A percentile compares a stretch with the other conserved stretches of the same genome.
Conservation (phyloP, 2,329 filamentous ascomycete species). For the Cercospora sp. region DNA sequence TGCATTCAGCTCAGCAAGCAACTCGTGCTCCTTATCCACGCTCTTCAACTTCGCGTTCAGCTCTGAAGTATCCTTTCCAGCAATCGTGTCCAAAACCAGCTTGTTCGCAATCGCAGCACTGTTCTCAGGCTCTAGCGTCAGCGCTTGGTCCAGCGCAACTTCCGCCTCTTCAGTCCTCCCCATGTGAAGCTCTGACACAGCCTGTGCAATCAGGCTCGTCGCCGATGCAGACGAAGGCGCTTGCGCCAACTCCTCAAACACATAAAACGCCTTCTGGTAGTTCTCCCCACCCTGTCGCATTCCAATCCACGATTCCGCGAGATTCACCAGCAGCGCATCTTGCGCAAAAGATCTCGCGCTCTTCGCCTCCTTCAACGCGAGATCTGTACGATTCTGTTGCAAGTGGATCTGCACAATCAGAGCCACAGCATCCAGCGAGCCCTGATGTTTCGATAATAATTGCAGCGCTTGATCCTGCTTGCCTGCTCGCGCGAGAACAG, state of each 20-base stretch:
- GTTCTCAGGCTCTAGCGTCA: conserved; percentile 70
- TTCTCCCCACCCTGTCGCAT: conserved; percentile 89
- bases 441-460: conserved; percentile 78
- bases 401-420: conserved; percentile 91
- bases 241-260: conserved; percentile 93
- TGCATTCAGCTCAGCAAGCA: conserved; percentile 73
- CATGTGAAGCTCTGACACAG: conserved; percentile 86
- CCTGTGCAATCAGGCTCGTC: conserved; percentile 78
- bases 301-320: conserved; percentile 94
- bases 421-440: conserved; percentile 74
- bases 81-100: conserved; percentile 74
- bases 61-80: conserved; percentile 69
- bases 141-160: conserved; percentile 75
- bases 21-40: conserved; percentile 64
- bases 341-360: conserved; percentile 91
- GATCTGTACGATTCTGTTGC: conserved; percentile 84
- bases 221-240: conserved; percentile 76
- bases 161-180: conserved; percentile 87
- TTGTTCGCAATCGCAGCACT: conserved; percentile 78
- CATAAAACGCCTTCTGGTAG: conserved; percentile 96
- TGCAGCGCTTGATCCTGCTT: conserved; percentile 83
- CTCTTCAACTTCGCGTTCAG: conserved; percentile 55
- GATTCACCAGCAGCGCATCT: conserved; percentile 87
- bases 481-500: conserved; percentile 74
- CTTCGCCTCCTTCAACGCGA: conserved; percentile 84